Evolutionary conservation across 192 early-diverging fungal genomes (phyloP).

Genomic region (Fimicolochytrium jonesii): DNA sequence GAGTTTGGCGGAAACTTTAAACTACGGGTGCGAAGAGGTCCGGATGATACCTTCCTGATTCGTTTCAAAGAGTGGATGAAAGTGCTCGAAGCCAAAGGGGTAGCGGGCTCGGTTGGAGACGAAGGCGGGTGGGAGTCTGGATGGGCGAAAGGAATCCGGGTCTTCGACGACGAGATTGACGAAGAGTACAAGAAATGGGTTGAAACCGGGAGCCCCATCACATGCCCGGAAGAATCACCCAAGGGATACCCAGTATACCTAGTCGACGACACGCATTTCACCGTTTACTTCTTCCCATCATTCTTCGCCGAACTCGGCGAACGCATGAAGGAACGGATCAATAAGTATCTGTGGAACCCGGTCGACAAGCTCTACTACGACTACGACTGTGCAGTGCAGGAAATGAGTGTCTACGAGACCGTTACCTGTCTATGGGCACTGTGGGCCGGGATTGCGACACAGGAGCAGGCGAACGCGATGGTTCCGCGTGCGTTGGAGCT

Average conservation of each 20-base stretch:
- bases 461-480: conserved; percentile 72
- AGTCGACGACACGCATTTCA: conserved; percentile 26
- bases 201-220: background rate
- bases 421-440: conserved; percentile 87
- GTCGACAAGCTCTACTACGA: conserved; percentile 79
- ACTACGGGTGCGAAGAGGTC: conserved; percentile 44
- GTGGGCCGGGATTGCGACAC: conserved; percentile 81
- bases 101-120: conserved; percentile 33
- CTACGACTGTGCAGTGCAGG: conserved; percentile 69
- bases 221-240: background rate
- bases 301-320: conserved; percentile 54
- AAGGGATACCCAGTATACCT: background rate
- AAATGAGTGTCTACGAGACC: conserved; percentile 77
- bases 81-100: conserved; percentile 26
- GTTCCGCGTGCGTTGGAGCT: conserved; percentile 60
- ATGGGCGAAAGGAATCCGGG: conserved; percentile 51
- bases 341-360: conserved; percentile 84
- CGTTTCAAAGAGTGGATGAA: conserved; percentile 35
- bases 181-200: conserved; percentile 21
- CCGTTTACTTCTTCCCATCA: conserved; percentile 32
- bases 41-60: conserved; percentile 30
- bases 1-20: conserved; percentile 43
- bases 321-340: conserved; percentile 57
- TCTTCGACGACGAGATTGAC: conserved; percentile 37
- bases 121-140: conserved; percentile 42